phyloP scores from a whole-genome alignment of 257 asterid species.

The Solanum arcanum region DNA sequence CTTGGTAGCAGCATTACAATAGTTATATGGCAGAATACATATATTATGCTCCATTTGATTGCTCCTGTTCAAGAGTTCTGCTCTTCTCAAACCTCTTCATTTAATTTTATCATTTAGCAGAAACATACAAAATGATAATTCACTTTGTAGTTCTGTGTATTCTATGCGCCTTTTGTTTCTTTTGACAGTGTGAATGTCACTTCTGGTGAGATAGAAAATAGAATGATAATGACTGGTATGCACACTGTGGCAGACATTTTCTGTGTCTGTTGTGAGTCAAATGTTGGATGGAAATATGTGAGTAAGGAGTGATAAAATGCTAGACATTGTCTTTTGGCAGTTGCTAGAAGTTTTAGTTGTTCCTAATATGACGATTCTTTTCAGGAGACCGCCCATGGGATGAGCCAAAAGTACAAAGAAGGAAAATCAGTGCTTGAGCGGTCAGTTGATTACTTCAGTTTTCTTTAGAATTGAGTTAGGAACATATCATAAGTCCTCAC shows the following conservation, averaged over 20 bases:
- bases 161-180: background rate
- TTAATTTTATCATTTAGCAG: too few species aligned
- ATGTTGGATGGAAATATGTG: constrained; percentile 79
- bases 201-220: constrained; percentile 50
- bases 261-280: constrained; percentile 60
- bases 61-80: too few species aligned
- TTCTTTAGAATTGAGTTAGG: background rate
- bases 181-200: constrained; percentile 52
- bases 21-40: too few species aligned
- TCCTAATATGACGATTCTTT: background rate
- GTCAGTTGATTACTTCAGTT: background rate
- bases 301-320: constrained; percentile 5
- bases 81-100: too few species aligned
- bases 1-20: too few species aligned
- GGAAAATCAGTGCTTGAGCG: constrained; percentile 16
- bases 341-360: background rate
- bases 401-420: constrained; percentile 16
- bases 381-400: constrained; percentile 33
- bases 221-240: constrained; percentile 65
- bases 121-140: too few species aligned
- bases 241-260: constrained; percentile 54
- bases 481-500: background rate
- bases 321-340: background rate
- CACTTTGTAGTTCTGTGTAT: background rate
- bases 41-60: too few species aligned